Evolutionary conservation across 2,329 filamentous ascomycete genomes (phyloP).

Genomic region (Neofusicoccum parvum): DNA sequence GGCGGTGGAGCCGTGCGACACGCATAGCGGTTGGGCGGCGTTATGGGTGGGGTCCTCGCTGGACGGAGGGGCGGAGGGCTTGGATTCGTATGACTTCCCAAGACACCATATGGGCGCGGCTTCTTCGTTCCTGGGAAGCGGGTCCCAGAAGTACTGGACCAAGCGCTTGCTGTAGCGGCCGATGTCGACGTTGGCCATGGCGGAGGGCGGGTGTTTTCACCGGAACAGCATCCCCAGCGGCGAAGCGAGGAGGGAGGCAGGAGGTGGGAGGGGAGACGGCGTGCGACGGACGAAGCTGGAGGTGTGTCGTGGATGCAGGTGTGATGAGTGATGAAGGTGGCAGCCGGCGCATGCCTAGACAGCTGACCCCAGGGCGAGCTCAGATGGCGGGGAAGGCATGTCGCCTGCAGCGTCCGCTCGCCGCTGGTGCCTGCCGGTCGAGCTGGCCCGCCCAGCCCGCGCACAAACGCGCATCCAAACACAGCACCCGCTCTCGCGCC

Average conservation of each 20-base stretch:
- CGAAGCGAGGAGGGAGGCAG: background rate
- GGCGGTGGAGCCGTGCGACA: conserved; percentile 23
- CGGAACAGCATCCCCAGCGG: background rate
- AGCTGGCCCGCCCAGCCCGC: background rate
- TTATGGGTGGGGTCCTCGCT: conserved; percentile 23
- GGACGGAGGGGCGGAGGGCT: conserved; percentile 26
- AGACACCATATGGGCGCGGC: conserved; percentile 81
- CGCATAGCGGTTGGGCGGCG: conserved; percentile 20
- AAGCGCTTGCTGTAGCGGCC: conserved; percentile 75
- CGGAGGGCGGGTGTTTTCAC: conserved; percentile 21
- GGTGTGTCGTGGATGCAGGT: conserved; percentile 9
- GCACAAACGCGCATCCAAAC: background rate
- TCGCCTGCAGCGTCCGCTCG: background rate
- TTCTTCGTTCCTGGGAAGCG: conserved; percentile 79
- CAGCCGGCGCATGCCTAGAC: conserved; percentile 14
- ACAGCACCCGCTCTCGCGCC: background rate
- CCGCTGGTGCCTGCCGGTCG: background rate
- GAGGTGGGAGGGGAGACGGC: background rate
- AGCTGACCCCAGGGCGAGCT: conserved; percentile 18
- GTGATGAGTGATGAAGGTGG: conserved; percentile 4
- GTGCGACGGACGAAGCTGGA: background rate
- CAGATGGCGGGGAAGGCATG: conserved; percentile 16
- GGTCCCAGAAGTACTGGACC: conserved; percentile 91
- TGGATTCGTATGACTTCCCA: conserved; percentile 59
- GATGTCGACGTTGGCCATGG: conserved; percentile 71